Conservation (phyloP, 129 eudicot genomes). For the Deinandra increscens region DNA sequence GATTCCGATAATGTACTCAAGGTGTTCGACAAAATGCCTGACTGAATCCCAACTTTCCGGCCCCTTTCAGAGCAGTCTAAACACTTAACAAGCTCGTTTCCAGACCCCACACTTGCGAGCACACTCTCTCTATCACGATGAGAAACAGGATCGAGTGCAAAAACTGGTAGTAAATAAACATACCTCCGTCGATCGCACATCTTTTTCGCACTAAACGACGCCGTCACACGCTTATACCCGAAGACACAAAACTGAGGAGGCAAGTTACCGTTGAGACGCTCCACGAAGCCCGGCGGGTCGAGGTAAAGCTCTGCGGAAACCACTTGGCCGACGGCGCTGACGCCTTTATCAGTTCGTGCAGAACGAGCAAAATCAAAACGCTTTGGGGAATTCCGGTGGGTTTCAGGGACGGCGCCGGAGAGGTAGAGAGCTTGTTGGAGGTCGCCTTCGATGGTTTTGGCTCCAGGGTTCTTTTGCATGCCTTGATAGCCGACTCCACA, state of each 20-base stretch:
- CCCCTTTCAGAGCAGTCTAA: conserved; percentile 87
- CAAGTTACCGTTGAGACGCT: conserved; percentile 54
- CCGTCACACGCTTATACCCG: conserved; percentile 72
- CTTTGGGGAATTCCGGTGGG: conserved; percentile 49
- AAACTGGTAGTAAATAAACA: conserved; percentile 82
- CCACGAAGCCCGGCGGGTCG: conserved; percentile 78
- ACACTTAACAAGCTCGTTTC: conserved; percentile 71
- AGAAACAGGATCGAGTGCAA: conserved; percentile 57
- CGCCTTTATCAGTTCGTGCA: conserved; percentile 95
- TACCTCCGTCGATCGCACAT: conserved; percentile 83
- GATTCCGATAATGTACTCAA: conserved; percentile 9
- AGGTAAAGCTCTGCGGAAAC: conserved; percentile 76
- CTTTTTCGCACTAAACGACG: conserved; percentile 75
- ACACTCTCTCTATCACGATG: conserved; percentile 87
- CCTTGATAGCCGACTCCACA: conserved; percentile 97
- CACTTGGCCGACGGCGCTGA: conserved; percentile 92
- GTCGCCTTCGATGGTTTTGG: conserved; percentile 96
- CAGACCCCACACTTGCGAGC: conserved; percentile 75
- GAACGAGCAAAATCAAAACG: conserved; percentile 79
- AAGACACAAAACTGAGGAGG: conserved; percentile 61
- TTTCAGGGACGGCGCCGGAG: conserved; percentile 73
- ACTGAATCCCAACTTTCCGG: conserved; percentile 39
- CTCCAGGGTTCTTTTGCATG: conserved; percentile 93
- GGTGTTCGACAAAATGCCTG: conserved; percentile 47
- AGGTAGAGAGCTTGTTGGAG: conserved; percentile 78